These are phyloP conservation scores for Lenwebbia sp. DNA, from an alignment of 345 rosid species.

Conservation along the genomic window DNA sequence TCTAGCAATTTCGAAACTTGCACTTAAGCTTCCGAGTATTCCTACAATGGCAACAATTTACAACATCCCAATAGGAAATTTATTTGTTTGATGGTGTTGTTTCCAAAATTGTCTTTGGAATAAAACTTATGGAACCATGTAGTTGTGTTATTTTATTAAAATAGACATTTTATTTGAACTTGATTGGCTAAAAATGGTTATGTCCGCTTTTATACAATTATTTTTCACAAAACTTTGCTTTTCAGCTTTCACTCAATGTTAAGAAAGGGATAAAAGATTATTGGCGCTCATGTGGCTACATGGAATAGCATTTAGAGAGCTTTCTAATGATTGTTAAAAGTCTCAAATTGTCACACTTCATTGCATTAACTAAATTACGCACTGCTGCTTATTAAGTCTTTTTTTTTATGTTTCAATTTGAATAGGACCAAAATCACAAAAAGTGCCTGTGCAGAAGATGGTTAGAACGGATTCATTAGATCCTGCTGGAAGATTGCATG, in stretches of 20 bases:
- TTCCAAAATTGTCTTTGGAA: background rate
- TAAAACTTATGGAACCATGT: background rate
- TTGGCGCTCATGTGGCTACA: background rate
- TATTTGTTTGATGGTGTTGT: background rate
- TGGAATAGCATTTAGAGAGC: background rate
- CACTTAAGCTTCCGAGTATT: background rate
- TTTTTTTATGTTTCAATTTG: background rate
- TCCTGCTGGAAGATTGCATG: constrained; percentile 93
- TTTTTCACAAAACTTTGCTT: background rate
- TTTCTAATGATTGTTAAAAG: background rate
- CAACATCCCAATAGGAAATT: background rate
- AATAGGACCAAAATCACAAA: constrained; percentile 56
- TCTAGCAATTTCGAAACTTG: background rate
- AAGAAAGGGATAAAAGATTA: background rate
- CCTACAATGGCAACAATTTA: background rate
- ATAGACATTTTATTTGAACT: background rate
- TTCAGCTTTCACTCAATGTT: background rate
- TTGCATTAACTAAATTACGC: background rate
- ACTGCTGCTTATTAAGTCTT: background rate
- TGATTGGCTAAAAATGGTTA: background rate
- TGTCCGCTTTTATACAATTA: background rate
- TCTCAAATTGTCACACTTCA: background rate
- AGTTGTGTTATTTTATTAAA: background rate
- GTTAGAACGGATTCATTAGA: constrained; percentile 82
- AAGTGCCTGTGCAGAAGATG: constrained; percentile 70